These are phyloP conservation scores for Leccinum truebloodii DNA, from an alignment of 768 basidiomycete genomes.

Conservation along the genomic window DNA sequence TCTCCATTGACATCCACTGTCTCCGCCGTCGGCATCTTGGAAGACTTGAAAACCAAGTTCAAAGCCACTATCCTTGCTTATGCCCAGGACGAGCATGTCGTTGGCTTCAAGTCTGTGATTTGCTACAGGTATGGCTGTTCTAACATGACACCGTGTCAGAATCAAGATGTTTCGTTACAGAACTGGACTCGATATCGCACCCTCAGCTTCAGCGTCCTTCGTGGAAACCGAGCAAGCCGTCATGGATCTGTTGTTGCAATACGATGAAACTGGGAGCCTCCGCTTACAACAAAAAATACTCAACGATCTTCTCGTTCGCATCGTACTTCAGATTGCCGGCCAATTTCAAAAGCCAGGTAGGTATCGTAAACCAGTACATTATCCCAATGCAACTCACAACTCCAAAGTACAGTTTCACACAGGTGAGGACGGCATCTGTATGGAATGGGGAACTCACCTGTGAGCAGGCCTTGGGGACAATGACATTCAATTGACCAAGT, in stretches of 20 bases:
- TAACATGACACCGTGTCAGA: neutral
- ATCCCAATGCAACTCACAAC: neutral
- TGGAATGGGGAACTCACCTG: neutral
- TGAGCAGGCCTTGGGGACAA: slow-evolving; percentile 62
- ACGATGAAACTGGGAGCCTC: slow-evolving; percentile 39
- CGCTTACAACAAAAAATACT: slow-evolving; percentile 61
- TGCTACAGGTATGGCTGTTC: slow-evolving; percentile 51
- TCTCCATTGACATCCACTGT: slow-evolving; percentile 15
- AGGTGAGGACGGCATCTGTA: slow-evolving; percentile 27
- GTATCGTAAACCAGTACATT: slow-evolving; percentile 1
- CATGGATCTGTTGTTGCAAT: slow-evolving; percentile 34
- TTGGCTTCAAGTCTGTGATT: slow-evolving; percentile 71
- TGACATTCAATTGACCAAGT: slow-evolving; percentile 57
- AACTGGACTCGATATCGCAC: slow-evolving; percentile 62
- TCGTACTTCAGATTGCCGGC: slow-evolving; percentile 54
- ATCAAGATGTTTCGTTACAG: slow-evolving; percentile 26
- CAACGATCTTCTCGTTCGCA: slow-evolving; percentile 67
- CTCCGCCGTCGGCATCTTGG: slow-evolving; percentile 12
- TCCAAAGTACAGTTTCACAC: slow-evolving; percentile 80
- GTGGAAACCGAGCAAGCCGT: slow-evolving; percentile 36
- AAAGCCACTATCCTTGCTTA: slow-evolving; percentile 34
- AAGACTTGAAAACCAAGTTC: slow-evolving; percentile 39
- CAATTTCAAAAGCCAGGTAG: slow-evolving; percentile 59
- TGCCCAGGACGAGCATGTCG: slow-evolving; percentile 52
- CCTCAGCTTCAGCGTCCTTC: slow-evolving; percentile 25